Evolutionary conservation across 2,329 filamentous ascomycete genomes (phyloP), one percentile per base, ranked within the genome.

Genomic region (Colletotrichum eleusines): DNA sequence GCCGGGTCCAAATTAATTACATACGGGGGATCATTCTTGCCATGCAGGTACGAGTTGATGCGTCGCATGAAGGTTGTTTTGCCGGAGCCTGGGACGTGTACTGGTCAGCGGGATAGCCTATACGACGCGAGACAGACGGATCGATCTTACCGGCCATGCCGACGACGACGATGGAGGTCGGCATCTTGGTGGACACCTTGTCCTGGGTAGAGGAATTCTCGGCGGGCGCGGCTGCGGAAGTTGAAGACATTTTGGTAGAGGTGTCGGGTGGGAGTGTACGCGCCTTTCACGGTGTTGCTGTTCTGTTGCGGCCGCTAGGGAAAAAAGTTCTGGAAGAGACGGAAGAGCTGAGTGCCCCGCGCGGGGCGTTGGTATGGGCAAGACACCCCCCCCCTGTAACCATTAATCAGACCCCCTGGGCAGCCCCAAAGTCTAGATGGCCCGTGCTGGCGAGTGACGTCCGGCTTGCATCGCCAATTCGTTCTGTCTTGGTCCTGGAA

Each of bases 11-110:
- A 92, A 81, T 99, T 99, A 79, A 99, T 90, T 70, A 98, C 94
- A 81, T 99, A 99, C 5, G 97, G 96, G 1, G 94, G 91, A 23
- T 91, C 88, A 69, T 91, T 89, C 77, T 95, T 88, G 6, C 88
- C 88, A 79, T 98, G 95, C 4, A 99, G 90, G 79, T 99, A 89
- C 0, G 95, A 92, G 81, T 98, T 98, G 77, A 99, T 96, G 77
- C 96, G 91, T 80, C 98, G 95, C 95, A 99, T 98, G 79, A 99
- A 99, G 0, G 97, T 99, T n/a, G 96, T 99, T 86, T 99, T 99
- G 77, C 96, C 96, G 20, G 94, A 97, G 76, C 96, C 92, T 93
- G 75, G 51, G 69, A n/a, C 60, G 23, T 12, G 38, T 62, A 51
- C 54, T 61, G 42, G 60, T 73, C 63, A 71, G 67, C 61, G 35